These are phyloP conservation scores for Dactylellina haptotyla DNA, from an alignment of 2,329 filamentous ascomycete species.

Conservation along the genomic window DNA sequence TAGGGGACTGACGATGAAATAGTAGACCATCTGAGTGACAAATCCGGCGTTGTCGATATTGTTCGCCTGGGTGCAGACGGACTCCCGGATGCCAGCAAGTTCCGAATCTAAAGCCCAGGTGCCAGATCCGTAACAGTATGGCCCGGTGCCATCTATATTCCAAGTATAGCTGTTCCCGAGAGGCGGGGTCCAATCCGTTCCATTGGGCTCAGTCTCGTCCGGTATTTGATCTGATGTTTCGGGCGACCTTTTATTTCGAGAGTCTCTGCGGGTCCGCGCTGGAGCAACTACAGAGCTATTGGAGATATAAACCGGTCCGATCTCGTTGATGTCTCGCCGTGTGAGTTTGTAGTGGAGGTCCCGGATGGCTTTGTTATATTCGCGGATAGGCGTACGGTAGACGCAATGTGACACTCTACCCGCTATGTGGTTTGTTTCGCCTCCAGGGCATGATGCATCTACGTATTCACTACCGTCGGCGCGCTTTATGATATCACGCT, in stretches of 20 bases:
- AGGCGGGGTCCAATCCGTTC: neutral
- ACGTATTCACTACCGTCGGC: neutral
- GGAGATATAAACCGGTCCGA: neutral
- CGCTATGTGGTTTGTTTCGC: neutral
- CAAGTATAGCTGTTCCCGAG: neutral
- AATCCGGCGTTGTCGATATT: neutral
- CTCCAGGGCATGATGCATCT: neutral
- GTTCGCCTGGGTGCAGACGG: neutral
- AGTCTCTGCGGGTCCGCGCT: neutral
- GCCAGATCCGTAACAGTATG: conserved; percentile 13
- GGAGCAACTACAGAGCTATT: neutral
- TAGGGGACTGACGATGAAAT: too few relatives aligned
- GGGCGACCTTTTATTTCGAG: too few relatives aligned
- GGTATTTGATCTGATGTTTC: too few relatives aligned
- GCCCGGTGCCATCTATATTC: too few relatives aligned
- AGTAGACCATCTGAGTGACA: neutral
- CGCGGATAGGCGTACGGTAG: conserved; percentile 8
- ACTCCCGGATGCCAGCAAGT: neutral
- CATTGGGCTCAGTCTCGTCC: too few relatives aligned
- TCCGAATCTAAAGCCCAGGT: neutral
- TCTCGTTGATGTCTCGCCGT: neutral
- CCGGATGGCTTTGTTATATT: conserved; percentile 34
- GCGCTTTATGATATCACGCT: too few relatives aligned
- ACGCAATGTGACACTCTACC: conserved; percentile 15
- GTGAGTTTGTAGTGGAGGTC: conserved; percentile 4